These are phyloP conservation scores for Stromatinia cepivora DNA, from an alignment of 2,329 filamentous ascomycete genomes.

Conservation along the genomic window DNA sequence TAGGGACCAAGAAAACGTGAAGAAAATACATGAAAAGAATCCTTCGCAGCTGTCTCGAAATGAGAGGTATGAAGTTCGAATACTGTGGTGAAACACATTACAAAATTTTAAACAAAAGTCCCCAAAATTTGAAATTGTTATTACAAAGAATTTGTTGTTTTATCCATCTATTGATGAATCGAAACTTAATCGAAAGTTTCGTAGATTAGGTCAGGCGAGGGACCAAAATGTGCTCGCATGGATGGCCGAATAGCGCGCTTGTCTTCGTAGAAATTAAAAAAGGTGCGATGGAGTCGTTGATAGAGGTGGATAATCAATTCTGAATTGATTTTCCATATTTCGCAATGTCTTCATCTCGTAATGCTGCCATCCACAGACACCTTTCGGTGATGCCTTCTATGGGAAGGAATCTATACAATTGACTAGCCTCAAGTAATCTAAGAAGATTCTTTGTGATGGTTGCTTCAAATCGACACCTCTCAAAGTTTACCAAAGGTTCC, in stretches of 20 bases:
- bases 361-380: slow-evolving; percentile 81
- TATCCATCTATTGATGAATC: slow-evolving; percentile 15
- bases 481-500: slow-evolving; percentile 77
- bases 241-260: no score
- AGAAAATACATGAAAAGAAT: slow-evolving; percentile 23
- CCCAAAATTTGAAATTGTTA: slow-evolving; percentile 24
- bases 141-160: slow-evolving; percentile 21
- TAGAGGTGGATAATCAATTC: slow-evolving; percentile 30
- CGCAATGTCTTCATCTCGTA: slow-evolving; percentile 74
- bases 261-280: not conserved
- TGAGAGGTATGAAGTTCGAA: slow-evolving; percentile 23
- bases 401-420: slow-evolving; percentile 70
- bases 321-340: slow-evolving; percentile 42
- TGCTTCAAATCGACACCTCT: slow-evolving; percentile 74
- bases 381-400: slow-evolving; percentile 76
- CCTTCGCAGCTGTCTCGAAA: slow-evolving; percentile 20
- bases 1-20: slow-evolving; percentile 11
- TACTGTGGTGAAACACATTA: slow-evolving; percentile 22
- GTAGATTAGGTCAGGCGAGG: not conserved
- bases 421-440: slow-evolving; percentile 75
- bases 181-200: slow-evolving; percentile 9
- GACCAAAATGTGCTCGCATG: not conserved
- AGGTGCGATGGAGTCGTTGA: not conserved
- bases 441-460: slow-evolving; percentile 77
- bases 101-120: slow-evolving; percentile 24